Evolutionary conservation across 23 red algal genomes (phyloP), one percentile per base, ranked within the genome.

Genomic region (Chondrus crispus): DNA sequence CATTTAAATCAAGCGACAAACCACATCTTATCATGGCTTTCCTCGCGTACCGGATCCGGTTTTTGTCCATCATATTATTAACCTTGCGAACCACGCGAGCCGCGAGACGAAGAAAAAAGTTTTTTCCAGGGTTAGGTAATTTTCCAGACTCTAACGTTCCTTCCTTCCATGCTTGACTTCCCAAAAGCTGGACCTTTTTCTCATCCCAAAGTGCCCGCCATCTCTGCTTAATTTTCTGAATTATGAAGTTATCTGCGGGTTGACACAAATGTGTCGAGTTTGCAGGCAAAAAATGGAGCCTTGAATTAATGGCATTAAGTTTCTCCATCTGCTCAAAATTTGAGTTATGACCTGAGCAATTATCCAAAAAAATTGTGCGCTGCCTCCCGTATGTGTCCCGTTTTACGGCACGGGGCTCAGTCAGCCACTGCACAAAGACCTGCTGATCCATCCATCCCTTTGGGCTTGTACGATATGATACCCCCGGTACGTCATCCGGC

Each of bases 391-490:
- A 26, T 28, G 78, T 8, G n/a, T 55, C 22, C 24, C 44, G 45
- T 47, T 45, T 82, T 18, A 82, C 33, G 45, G 42, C 45, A 7
- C 51, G 45, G 22, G 29, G 6, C 42, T 82, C 78, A 52, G 28
- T 53, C 29, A 82, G 47, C 78, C 4, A 40, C 44, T 50, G 44
- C 78, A 28, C 28, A 82, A 82, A 82, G 55, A 82, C 6, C 8
- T 45, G 39, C 55, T 53, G 5, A 30, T 82, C 52, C 78, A 82
- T 82, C 45, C 78, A 82, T 58, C 45, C 47, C 40, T 82, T 82
- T 18, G 46, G 78, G n/a, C 47, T 47, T 32, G 48, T 53, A 26
- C 78, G 78, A 51, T 82, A 82, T n/a, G 4, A 82, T 55, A 82
- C 7, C 28, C 45, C 78, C 41, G 47, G 32, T 4, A 82, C 47